Conservation (phyloP, 176 grass and related monocot genomes). For the Otatea glauca region DNA sequence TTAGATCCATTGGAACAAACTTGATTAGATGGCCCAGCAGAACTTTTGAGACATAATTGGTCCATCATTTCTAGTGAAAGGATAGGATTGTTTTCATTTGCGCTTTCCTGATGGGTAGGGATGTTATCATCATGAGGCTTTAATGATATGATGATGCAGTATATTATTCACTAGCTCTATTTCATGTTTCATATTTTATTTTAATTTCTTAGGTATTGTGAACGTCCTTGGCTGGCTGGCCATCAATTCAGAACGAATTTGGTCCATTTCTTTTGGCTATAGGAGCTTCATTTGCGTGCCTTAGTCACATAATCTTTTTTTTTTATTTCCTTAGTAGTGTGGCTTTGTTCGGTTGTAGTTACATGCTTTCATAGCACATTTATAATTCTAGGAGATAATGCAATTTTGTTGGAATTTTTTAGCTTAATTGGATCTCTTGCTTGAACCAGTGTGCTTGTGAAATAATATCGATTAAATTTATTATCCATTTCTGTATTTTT, state of each 20-base stretch:
- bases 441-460: neutral
- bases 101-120: neutral
- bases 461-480: neutral
- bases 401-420: neutral
- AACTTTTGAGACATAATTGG: neutral
- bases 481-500: conserved; percentile 12
- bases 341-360: neutral
- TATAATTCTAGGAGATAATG: neutral
- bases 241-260: neutral
- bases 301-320: neutral
- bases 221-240: neutral
- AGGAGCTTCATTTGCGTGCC: neutral
- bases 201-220: neutral
- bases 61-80: conserved; percentile 1
- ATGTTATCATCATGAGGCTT: conserved; percentile 3
- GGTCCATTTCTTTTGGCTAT: neutral
- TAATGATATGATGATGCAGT: neutral
- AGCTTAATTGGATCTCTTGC: neutral
- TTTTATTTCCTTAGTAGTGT: neutral
- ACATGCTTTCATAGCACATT: neutral
- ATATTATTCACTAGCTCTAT: neutral
- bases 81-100: neutral
- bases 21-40: neutral
- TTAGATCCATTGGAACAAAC: neutral
- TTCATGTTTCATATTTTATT: neutral